Evolutionary conservation across 2,329 filamentous ascomycete genomes (phyloP).

Genomic region (Huntiella decipiens): DNA sequence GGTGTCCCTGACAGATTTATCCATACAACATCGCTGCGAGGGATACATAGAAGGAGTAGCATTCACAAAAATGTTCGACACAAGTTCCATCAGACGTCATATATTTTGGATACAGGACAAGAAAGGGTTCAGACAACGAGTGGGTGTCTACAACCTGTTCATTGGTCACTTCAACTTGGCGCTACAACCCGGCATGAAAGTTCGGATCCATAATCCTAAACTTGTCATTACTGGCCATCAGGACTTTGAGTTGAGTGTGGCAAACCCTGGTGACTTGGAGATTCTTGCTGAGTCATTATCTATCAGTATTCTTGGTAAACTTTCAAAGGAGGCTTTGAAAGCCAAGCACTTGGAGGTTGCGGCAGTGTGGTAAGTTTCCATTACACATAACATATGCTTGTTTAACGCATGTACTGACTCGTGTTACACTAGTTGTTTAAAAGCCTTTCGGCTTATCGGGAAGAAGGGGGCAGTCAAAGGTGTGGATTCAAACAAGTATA

Average conservation of each 20-base stretch:
- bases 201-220: background rate
- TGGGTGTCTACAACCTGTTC: background rate
- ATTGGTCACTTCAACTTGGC: background rate
- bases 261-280: background rate
- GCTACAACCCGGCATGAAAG: background rate
- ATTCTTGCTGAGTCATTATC: background rate
- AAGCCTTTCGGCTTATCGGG: background rate
- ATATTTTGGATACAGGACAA: background rate
- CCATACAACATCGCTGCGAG: background rate
- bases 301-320: background rate
- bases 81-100: background rate
- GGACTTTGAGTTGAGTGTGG: background rate
- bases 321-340: background rate
- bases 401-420: background rate
- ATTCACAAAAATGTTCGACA: background rate
- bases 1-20: background rate
- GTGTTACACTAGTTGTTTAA: background rate
- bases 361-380: background rate
- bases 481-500: background rate
- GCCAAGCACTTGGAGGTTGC: background rate
- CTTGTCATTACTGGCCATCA: background rate
- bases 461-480: background rate
- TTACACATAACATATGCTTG: background rate
- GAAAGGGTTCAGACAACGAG: background rate
- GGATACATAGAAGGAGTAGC: background rate